A percentile compares a stretch with the other conserved stretches of the same genome.
Evolutionary conservation across 176 grass and related monocot genomes (phyloP).

Genomic region (Juncus inflexus): DNA sequence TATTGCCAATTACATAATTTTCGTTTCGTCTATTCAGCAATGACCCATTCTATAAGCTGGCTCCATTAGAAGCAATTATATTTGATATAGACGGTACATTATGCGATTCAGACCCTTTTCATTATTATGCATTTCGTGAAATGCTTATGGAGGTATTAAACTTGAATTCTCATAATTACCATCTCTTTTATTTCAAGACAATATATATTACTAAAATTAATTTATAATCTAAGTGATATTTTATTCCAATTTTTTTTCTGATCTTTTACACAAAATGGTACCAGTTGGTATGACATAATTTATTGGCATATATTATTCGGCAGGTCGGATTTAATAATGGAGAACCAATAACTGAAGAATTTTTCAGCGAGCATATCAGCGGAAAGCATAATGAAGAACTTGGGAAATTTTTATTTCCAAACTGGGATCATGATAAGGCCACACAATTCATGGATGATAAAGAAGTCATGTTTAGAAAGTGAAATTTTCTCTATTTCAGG

Average conservation of each 20-base stretch:
- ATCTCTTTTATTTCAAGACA: too few relatives aligned
- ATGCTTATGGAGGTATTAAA: constrained; percentile 50
- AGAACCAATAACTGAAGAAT: constrained; percentile 66
- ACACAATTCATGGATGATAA: constrained; percentile 69
- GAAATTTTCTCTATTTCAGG: constrained; percentile 2
- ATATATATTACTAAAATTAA: too few relatives aligned
- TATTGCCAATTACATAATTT: constrained; percentile 5
- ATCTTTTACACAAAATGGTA: too few relatives aligned
- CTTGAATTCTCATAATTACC: not conserved
- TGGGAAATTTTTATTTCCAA: constrained; percentile 46
- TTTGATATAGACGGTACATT: constrained; percentile 88
- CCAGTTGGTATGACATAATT: not conserved
- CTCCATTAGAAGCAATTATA: constrained; percentile 63
- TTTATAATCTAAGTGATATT: too few relatives aligned
- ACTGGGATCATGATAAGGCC: constrained; percentile 47
- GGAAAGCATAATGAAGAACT: constrained; percentile 66
- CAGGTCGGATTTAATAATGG: constrained; percentile 56
- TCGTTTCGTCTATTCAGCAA: constrained; percentile 20
- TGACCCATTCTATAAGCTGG: constrained; percentile 35
- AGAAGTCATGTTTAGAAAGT: constrained; percentile 61
- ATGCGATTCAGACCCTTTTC: constrained; percentile 77
- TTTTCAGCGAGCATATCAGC: constrained; percentile 56
- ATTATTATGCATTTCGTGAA: constrained; percentile 62
- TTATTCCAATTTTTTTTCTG: too few relatives aligned
- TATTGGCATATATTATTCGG: not conserved